Evolutionary conservation across 441 rosid genomes (phyloP), one percentile per base, ranked within the genome.

Genomic region (Brassica hybrid): DNA sequence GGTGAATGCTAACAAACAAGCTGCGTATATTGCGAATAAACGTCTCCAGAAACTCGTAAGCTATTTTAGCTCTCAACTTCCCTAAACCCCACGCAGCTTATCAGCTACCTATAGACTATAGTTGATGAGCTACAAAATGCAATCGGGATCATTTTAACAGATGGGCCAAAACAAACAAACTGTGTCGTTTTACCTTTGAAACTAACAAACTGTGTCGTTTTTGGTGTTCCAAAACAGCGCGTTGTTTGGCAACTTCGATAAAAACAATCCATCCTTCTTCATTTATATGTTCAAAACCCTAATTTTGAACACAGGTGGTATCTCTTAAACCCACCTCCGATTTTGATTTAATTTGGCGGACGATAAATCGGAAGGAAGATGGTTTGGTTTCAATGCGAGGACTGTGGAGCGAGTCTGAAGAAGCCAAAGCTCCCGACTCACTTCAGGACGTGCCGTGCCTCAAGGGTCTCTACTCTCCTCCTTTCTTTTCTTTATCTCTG

Each of bases 331-430:
- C 68, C 71, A 38, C 45, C 71, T 71, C 63, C 50, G 65, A 64
- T 59, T 43, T 12, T 43, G 52, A 5, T 27, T 12, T 43, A 14
- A 5, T 27, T 9, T 61, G 43, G 41, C 16, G 1, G 10, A 16
- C 19, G 61, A 67, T 23, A 16, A 45, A 30, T 57, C 79, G 52
- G 8, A 50, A 76, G 58, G 48, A 52, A 16, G 50, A 95, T 95
- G 99, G 99, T 95, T 80, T 95, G 99, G 99, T 93, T 95, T 82
- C 99, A 93, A 85, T 95, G 99, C 72, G 98, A 95, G 68, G 98
- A 90, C 64, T 95, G 99, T 62, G 98, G 99, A 14, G 97, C 88
- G 83, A 84, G 85, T 74, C 83, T 95, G 77, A 95, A 95, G 94
- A 95, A 95, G 65, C 99, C 99, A 25, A 95, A 95, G 84, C 83